Percentiles rank a stretch among this genome's conserved stretches.
Conservation (phyloP, 176 grass and related monocot species). For the barley (Hordeum vulgare) region MorexV3_pseudomolecules_assembly NC_058519.1:534440929-534441428, state of each 20-base stretch:
- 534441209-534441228: conserved; percentile 75
- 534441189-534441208: conserved; percentile 81
- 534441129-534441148: not conserved
- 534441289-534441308: conserved; percentile 99
- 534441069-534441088: conserved; percentile 77
- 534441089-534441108: conserved; percentile 58
- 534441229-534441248: conserved; percentile 69
- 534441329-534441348: conserved; percentile 85
- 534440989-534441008: conserved; percentile 14
- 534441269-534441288: conserved; percentile 98
- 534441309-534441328: conserved; percentile 99
- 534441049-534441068: conserved; percentile 70
- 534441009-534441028: not conserved
- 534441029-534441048: conserved; percentile 39
- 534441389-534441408: not conserved
- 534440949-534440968: conserved; percentile 5
- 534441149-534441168: conserved; percentile 37
- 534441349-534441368: conserved; percentile 35
- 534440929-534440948: not conserved
- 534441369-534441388: conserved; percentile 11
- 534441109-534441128: conserved; percentile 15
- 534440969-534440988: not conserved
- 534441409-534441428: not conserved
- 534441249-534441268: conserved; percentile 66
- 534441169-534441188: conserved; percentile 99